These are phyloP conservation scores for Arabidopsis hybrid DNA, from an alignment of 441 rosid species.

Conservation along the genomic window DNA sequence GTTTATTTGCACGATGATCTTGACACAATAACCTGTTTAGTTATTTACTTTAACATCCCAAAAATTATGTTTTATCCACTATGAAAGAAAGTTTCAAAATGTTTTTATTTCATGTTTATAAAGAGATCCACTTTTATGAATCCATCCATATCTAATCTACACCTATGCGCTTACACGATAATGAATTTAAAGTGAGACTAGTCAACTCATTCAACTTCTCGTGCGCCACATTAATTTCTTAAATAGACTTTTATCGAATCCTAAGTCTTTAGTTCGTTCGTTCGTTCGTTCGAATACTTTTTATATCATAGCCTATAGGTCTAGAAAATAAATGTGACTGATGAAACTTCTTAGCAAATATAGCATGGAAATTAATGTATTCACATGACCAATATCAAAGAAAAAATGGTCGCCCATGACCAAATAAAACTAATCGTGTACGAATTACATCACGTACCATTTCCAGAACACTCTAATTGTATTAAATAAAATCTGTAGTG, in stretches of 20 bases:
- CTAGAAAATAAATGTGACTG: slow-evolving; percentile 18
- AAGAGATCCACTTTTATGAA: slow-evolving; percentile 22
- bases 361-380: background rate
- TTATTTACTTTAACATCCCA: too few species aligned
- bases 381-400: slow-evolving; percentile 10
- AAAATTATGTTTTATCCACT: too few species aligned
- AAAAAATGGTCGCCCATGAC: background rate
- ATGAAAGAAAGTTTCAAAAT: background rate
- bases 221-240: slow-evolving; percentile 36
- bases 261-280: slow-evolving; percentile 24
- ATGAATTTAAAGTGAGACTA: slow-evolving; percentile 33
- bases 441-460: slow-evolving; percentile 24
- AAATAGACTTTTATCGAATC: slow-evolving; percentile 41
- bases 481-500: background rate
- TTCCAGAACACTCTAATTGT: slow-evolving; percentile 13
- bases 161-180: slow-evolving; percentile 16
- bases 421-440: slow-evolving; percentile 1
- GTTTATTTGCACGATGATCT: background rate
- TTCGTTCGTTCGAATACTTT: slow-evolving; percentile 21
- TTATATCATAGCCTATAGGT: slow-evolving; percentile 14
- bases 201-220: slow-evolving; percentile 42
- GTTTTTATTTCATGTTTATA: background rate
- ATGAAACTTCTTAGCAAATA: slow-evolving; percentile 35
- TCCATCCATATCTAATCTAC: background rate
- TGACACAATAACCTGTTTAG: too few species aligned